phyloP scores from a whole-genome alignment of 2,329 filamentous ascomycete genomes.

The Aspergillus terreus region DNA sequence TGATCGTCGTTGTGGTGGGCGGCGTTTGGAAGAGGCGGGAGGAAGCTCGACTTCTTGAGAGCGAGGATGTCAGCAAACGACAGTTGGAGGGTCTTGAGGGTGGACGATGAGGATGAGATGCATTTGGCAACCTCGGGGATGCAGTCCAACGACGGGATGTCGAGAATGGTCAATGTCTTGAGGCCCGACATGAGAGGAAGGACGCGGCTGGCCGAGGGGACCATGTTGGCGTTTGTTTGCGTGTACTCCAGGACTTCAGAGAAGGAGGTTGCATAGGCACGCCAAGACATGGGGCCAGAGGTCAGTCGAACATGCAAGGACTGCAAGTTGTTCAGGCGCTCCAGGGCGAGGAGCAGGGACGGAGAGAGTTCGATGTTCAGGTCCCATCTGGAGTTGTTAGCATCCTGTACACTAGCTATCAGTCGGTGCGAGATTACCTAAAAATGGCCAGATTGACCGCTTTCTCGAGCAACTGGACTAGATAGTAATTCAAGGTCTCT shows the following conservation, averaged over 20 bases:
- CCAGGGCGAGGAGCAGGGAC: background rate
- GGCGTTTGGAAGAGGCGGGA: too few relatives aligned
- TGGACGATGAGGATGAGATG: background rate
- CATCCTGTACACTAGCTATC: background rate
- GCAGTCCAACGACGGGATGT: background rate
- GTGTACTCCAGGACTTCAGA: background rate
- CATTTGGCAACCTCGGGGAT: background rate
- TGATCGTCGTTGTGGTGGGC: too few relatives aligned
- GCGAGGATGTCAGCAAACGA: background rate
- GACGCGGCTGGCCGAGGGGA: background rate
- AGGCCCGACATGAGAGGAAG: background rate
- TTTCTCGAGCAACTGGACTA: background rate
- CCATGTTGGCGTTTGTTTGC: too few relatives aligned
- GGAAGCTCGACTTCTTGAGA: background rate
- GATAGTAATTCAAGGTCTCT: background rate
- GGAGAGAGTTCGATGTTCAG: background rate
- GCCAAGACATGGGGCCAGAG: background rate
- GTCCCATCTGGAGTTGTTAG: background rate
- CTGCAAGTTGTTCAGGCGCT: background rate
- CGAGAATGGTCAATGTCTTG: background rate
- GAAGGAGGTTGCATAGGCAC: background rate
- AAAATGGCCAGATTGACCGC: background rate
- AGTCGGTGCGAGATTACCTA: background rate
- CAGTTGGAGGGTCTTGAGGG: background rate
- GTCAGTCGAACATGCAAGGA: background rate